Percentiles rank a stretch among this genome's conserved stretches.
These are phyloP conservation scores for Echeveria elegans DNA, from an alignment of 164 flowering plant genomes.

Conservation along the genomic window DNA sequence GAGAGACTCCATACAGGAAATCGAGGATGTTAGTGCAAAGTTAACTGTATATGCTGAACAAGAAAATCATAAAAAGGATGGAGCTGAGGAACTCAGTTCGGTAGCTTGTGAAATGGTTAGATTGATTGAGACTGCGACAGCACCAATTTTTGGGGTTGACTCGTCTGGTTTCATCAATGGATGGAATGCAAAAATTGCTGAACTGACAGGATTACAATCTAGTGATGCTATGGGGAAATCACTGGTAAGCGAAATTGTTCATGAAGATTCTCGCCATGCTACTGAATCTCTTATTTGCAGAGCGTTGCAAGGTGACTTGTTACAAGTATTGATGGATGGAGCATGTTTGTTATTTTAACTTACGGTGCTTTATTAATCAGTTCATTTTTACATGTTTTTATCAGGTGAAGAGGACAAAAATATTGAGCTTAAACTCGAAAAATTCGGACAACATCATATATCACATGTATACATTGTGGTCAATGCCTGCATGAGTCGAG, in stretches of 20 bases:
- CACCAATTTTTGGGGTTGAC: constrained; percentile 53
- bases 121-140: constrained; percentile 57
- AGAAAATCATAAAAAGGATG: constrained; percentile 14
- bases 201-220: constrained; percentile 44
- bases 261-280: constrained; percentile 28
- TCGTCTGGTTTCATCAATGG: constrained; percentile 42
- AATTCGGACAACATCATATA: constrained; percentile 16
- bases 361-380: neutral
- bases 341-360: neutral
- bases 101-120: constrained; percentile 57
- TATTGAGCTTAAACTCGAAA: constrained; percentile 27
- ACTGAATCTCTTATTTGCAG: constrained; percentile 26
- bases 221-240: constrained; percentile 49
- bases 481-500: constrained; percentile 39
- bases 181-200: constrained; percentile 53
- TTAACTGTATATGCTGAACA: constrained; percentile 6
- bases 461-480: constrained; percentile 22
- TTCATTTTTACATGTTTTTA: neutral
- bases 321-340: neutral
- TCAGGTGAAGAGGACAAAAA: constrained; percentile 35
- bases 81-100: constrained; percentile 32
- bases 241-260: constrained; percentile 34
- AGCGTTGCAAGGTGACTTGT: constrained; percentile 40
- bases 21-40: constrained; percentile 17
- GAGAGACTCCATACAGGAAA: constrained; percentile 28